These are phyloP conservation scores for Corynespora cassiicola DNA, from an alignment of 2,329 filamentous ascomycete genomes.

Conservation along the genomic window DNA sequence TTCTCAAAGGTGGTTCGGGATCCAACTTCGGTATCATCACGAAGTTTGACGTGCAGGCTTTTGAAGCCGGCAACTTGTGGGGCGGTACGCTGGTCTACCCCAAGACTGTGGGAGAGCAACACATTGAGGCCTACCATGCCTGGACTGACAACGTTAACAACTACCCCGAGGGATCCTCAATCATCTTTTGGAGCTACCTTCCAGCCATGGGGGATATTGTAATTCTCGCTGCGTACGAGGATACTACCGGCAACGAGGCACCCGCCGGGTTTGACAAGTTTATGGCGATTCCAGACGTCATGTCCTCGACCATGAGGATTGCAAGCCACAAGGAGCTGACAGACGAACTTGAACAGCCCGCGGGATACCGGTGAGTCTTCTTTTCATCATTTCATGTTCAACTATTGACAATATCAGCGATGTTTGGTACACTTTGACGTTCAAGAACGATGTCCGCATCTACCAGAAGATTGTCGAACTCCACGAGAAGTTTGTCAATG, in stretches of 20 bases:
- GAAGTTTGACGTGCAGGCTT: slow-evolving; percentile 34
- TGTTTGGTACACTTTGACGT: slow-evolving; percentile 32
- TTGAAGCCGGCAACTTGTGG: slow-evolving; percentile 29
- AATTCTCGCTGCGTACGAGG: slow-evolving; percentile 27
- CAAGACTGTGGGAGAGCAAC: slow-evolving; percentile 18
- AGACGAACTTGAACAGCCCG: slow-evolving; percentile 29
- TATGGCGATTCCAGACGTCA: slow-evolving; percentile 23
- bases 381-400: slow-evolving; percentile 5
- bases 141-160: slow-evolving; percentile 31
- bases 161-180: slow-evolving; percentile 26
- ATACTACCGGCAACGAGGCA: slow-evolving; percentile 22
- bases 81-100: slow-evolving; percentile 21
- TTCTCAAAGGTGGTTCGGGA: slow-evolving; percentile 48
- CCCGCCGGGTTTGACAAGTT: slow-evolving; percentile 26
- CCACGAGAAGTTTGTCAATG: slow-evolving; percentile 24
- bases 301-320: slow-evolving; percentile 23
- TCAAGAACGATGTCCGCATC: slow-evolving; percentile 24
- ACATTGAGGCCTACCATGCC: slow-evolving; percentile 23
- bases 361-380: slow-evolving; percentile 25
- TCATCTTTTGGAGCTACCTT: slow-evolving; percentile 32
- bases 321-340: slow-evolving; percentile 28
- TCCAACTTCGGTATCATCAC: slow-evolving; percentile 51
- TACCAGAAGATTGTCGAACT: slow-evolving; percentile 25
- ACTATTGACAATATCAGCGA: slow-evolving; percentile 15
- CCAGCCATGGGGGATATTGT: slow-evolving; percentile 19